Percentiles rank a stretch among this genome's conserved stretches.
phyloP scores from a whole-genome alignment of 225 moss, liverwort and hornwort species.

The Antitrichia curtipendula region DNA sequence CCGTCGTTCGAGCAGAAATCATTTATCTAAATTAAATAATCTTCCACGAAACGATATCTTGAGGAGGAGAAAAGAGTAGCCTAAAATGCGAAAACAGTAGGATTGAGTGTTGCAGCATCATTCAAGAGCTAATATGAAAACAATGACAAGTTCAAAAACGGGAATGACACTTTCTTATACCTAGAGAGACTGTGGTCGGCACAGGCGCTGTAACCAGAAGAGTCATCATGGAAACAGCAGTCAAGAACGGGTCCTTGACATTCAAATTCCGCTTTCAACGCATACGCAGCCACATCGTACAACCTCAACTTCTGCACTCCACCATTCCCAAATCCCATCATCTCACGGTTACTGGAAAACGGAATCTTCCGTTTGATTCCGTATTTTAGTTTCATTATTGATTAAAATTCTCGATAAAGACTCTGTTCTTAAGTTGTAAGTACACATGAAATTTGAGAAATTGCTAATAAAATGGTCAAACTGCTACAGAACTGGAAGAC shows the following conservation, averaged over 20 bases:
- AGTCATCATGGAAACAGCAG: constrained; percentile 88
- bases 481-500: background rate
- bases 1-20: background rate
- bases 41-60: background rate
- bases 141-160: background rate
- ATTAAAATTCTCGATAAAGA: background rate
- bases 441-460: background rate
- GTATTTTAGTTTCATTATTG: background rate
- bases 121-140: background rate
- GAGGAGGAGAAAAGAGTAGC: background rate
- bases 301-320: constrained; percentile 71
- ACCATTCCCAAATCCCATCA: background rate
- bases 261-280: constrained; percentile 59
- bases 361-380: background rate
- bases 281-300: constrained; percentile 56
- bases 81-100: background rate
- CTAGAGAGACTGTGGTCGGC: constrained; percentile 54
- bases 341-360: background rate
- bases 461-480: too few species aligned
- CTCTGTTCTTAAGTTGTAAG: background rate
- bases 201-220: constrained; percentile 64
- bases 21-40: background rate
- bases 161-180: background rate
- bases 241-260: constrained; percentile 63
- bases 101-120: background rate